Evolutionary conservation across 2,329 filamentous ascomycete genomes (phyloP).

Genomic region (Tolypocladium ovalisporum): DNA sequence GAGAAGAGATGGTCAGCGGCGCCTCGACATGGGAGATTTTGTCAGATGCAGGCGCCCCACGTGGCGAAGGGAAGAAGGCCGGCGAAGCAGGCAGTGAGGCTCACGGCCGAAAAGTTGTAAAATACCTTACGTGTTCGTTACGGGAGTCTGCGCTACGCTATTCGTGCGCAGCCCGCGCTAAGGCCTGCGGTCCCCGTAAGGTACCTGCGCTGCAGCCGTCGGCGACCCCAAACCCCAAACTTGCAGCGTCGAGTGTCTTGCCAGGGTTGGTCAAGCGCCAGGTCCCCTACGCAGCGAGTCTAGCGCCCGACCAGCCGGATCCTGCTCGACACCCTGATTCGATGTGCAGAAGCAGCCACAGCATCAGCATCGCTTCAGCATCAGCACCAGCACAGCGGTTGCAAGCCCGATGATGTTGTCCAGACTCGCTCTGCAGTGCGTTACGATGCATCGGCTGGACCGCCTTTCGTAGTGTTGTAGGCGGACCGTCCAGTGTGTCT

Average conservation of each 20-base stretch:
- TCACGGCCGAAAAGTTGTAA: neutral
- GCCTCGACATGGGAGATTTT: slow-evolving; percentile 18
- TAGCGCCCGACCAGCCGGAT: neutral
- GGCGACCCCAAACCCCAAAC: neutral
- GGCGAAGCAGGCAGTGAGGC: slow-evolving; percentile 2
- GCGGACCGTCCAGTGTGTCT: no score
- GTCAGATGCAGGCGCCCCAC: slow-evolving; percentile 18
- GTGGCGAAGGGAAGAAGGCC: slow-evolving; percentile 15
- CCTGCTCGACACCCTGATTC: no score
- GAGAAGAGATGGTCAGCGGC: slow-evolving; percentile 8
- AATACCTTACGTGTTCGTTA: neutral
- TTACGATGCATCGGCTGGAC: no score
- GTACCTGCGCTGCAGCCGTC: neutral
- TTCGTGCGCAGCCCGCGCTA: neutral
- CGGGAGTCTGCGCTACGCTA: neutral
- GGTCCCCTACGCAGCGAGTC: slow-evolving; percentile 2
- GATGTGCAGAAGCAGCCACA: neutral
- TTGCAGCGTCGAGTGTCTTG: slow-evolving; percentile 4
- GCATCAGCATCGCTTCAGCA: neutral
- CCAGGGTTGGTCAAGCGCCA: slow-evolving; percentile 6
- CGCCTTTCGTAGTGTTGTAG: no score
- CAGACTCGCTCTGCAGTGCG: neutral
- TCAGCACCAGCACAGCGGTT: neutral
- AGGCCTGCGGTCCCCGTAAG: neutral
- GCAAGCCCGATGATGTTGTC: no score